A percentile compares a stretch with the other conserved stretches of the same genome.
phyloP scores from a whole-genome alignment of 768 basidiomycete species.

The Auricularia sp. region DNA sequence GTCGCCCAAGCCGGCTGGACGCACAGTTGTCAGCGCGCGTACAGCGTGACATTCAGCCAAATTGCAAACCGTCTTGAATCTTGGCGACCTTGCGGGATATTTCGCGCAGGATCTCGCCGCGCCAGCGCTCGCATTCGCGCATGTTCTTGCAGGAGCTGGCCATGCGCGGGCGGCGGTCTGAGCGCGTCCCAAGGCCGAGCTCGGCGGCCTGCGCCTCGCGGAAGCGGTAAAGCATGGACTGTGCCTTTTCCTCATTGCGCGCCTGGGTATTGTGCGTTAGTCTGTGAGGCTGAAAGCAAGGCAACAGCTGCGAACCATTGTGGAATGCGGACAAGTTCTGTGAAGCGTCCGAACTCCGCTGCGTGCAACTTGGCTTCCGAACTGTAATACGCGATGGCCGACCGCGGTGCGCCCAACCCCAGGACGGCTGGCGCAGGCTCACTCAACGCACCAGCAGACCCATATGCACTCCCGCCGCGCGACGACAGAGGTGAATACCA shows the following conservation, averaged over 20 bases:
- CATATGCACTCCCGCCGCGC: not conserved
- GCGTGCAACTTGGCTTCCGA: not conserved
- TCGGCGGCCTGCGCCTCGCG: slow-evolving; percentile 94
- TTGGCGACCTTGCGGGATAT: slow-evolving; percentile 95
- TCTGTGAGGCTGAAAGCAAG: not conserved
- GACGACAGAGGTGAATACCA: slow-evolving; percentile 3
- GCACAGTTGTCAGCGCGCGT: too few species aligned
- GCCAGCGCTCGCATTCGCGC: slow-evolving; percentile 89
- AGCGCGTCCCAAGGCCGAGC: slow-evolving; percentile 78
- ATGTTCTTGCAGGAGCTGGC: slow-evolving; percentile 86
- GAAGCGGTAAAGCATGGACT: slow-evolving; percentile 91
- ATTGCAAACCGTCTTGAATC: slow-evolving; percentile 79
- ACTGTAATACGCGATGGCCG: not conserved
- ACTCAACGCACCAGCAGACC: not conserved
- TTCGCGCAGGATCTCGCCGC: slow-evolving; percentile 90
- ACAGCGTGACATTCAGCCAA: not conserved
- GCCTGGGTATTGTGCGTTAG: slow-evolving; percentile 38
- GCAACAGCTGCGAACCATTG: not conserved
- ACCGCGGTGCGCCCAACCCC: not conserved
- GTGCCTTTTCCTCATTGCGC: slow-evolving; percentile 96
- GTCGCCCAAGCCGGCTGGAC: slow-evolving; percentile 77
- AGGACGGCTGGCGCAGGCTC: not conserved
- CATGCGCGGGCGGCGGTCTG: slow-evolving; percentile 83
- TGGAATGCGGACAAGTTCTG: not conserved
- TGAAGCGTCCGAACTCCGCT: not conserved